Percentiles rank a stretch among this genome's conserved stretches.
Conservation (phyloP, 2,329 filamentous ascomycete species). For the Pyricularia pennisetigena region DNA sequence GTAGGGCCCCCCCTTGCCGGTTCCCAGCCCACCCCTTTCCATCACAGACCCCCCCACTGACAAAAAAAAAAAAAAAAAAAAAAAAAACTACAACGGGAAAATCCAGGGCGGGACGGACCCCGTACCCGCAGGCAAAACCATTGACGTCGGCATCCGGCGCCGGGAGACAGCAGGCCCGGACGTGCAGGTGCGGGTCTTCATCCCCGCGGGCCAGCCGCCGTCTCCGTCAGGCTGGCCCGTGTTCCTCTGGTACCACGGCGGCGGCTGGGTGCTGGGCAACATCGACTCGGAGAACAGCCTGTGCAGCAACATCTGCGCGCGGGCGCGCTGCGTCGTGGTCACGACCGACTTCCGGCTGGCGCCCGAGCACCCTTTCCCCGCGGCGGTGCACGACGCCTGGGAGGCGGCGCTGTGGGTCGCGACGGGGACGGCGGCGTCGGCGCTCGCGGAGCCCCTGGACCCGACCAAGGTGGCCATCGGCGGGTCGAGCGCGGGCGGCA, state of each 20-base stretch:
- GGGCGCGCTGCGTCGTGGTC: constrained; percentile 10
- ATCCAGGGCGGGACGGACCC: constrained; percentile 3
- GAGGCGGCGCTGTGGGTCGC: neutral
- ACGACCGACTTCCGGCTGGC: constrained; percentile 17
- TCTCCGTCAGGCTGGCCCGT: constrained; percentile 21
- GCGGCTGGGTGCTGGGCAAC: constrained; percentile 27
- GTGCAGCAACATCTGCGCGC: neutral
- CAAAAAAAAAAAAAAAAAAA: neutral
- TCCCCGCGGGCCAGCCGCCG: neutral
- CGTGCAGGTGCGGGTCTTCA: neutral
- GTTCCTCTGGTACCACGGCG: constrained; percentile 29
- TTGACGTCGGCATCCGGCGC: constrained; percentile 18
- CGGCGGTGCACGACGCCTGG: constrained; percentile 5
- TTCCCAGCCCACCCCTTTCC: no score
- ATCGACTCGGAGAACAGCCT: constrained; percentile 7
- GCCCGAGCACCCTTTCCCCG: constrained; percentile 12
- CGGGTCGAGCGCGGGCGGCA: constrained; percentile 18
- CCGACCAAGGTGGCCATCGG: constrained; percentile 13
- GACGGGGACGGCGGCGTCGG: constrained; percentile 13
- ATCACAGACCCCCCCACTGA: neutral
- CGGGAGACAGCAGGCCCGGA: constrained; percentile 9
- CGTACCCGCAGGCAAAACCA: constrained; percentile 17
- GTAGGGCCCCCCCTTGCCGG: neutral
- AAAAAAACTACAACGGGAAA: neutral
- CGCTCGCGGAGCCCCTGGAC: constrained; percentile 12